phyloP scores from a whole-genome alignment of 257 asterid genomes.

The Rehmannia glutinosa region DNA sequence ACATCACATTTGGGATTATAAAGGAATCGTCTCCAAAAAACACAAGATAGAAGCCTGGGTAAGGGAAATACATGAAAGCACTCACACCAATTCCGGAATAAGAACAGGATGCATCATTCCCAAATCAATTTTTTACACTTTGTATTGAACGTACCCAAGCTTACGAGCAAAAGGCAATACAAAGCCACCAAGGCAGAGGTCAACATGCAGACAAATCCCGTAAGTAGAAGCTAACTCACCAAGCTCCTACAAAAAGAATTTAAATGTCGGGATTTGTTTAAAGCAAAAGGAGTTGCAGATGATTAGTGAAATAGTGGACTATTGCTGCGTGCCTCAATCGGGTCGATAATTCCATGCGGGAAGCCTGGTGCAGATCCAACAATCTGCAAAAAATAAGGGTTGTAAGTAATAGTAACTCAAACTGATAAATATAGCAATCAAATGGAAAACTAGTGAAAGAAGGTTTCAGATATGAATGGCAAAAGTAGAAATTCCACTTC shows the following conservation, averaged over 20 bases:
- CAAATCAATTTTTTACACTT: not conserved
- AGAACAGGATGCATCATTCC: slow-evolving; percentile 2
- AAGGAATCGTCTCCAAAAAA: not conserved
- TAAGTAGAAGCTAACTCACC: slow-evolving; percentile 71
- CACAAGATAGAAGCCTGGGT: not conserved
- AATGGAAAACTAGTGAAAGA: not conserved
- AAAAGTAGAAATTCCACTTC: not conserved
- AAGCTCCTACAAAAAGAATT: slow-evolving; percentile 62
- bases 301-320: slow-evolving; percentile 9
- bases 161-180: slow-evolving; percentile 97
- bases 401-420: not conserved
- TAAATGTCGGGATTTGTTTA: slow-evolving; percentile 10
- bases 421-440: not conserved
- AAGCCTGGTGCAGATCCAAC: slow-evolving; percentile 99
- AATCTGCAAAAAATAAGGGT: slow-evolving; percentile 49
- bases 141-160: slow-evolving; percentile 67
- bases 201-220: slow-evolving; percentile 88
- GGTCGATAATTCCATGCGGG: slow-evolving; percentile 99
- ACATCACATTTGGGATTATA: not conserved
- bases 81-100: not conserved
- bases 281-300: slow-evolving; percentile 11
- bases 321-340: slow-evolving; percentile 71
- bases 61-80: not conserved
- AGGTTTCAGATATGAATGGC: not conserved
- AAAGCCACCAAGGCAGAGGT: slow-evolving; percentile 98